Base-by-base conservation (phyloP, 169 alveolate species). In the Eimeria acervulina region DNA sequence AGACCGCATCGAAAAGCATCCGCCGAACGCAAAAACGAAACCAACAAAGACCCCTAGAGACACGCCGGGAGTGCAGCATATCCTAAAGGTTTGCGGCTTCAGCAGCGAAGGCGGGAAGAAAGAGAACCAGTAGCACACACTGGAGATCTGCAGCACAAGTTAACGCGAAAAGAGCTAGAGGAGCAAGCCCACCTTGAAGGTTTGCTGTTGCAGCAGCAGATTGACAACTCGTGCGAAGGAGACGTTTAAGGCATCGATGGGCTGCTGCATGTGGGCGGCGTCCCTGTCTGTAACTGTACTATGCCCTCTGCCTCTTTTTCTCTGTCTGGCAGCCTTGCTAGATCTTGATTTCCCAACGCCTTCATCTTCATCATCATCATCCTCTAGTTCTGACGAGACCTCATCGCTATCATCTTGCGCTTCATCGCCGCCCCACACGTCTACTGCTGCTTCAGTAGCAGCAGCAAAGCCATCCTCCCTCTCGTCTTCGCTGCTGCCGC, bases 201-300 rank as follows among this genome's bases (percentile, higher is more conserved):
- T 28, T 78, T 84, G 94, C 81, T 95, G 97, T 72, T 95, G 97
- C 94, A 95, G 95, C 40, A 81, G 40, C 72, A 95, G 51, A 83
- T 95, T 96, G 47, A 96, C 97, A 51, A 97, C 96, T 42, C 98
- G 51, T 13, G 96, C 97, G 51, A 97, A 94, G 13, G 95, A 95
- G 15, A 96, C 94, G 51, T 96, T 96, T 40, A 97, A 93, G 36
- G 96, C 97, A 63, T 97, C 98, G 70, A 96, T 40, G 40, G 98
- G 97, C 31, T 85, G 95, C 83, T 89, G 80, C 52, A 33, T 23
- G 23, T n/a, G 66, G 10, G 84, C 94, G 3, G 74, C 31, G 38
- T 28, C 92, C 15, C 59, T 66, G 40, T 28, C 92, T 40, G 42
- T n/a, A 4, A 13, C 70, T 36, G 80, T 28, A 2, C 63, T 28